Evolutionary conservation across 352 stramenopile genomes (phyloP).

Genomic region (Phytopythium chamaehyphon): DNA sequence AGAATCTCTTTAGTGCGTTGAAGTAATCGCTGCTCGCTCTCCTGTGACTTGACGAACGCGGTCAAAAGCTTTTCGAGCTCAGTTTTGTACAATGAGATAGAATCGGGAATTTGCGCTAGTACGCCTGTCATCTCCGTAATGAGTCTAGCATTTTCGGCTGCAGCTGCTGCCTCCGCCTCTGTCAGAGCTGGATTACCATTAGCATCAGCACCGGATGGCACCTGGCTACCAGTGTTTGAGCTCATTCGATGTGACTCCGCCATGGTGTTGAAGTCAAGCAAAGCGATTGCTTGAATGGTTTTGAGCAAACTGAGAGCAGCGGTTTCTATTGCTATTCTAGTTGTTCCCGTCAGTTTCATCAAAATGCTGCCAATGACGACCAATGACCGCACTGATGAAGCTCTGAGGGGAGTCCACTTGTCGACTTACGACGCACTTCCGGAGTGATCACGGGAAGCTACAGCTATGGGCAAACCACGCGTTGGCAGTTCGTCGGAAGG

Average conservation of each 20-base stretch:
- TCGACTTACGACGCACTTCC: too few species aligned
- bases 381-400: too few species aligned
- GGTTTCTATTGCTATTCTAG: too few species aligned
- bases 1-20: constrained; percentile 71
- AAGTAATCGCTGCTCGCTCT: constrained; percentile 72
- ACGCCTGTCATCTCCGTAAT: constrained; percentile 67
- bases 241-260: neutral
- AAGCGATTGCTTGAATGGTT: constrained; percentile 1
- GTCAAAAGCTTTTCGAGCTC: constrained; percentile 80
- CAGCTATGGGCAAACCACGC: too few species aligned
- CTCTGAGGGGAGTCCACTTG: too few species aligned
- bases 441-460: too few species aligned
- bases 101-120: constrained; percentile 60
- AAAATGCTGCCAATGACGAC: too few species aligned
- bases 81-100: constrained; percentile 68
- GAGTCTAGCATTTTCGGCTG: constrained; percentile 19
- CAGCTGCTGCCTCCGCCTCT: neutral
- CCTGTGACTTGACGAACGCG: constrained; percentile 73
- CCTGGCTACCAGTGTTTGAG: neutral
- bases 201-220: neutral
- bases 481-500: neutral
- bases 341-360: too few species aligned
- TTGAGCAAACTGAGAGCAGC: too few species aligned
- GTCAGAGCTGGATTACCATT: too few species aligned
- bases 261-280: neutral